A percentile compares a stretch with the other conserved stretches of the same genome.
Evolutionary conservation across 2,329 filamentous ascomycete species (phyloP).

Genomic region (Ophiostoma novo-ulmi): DNA sequence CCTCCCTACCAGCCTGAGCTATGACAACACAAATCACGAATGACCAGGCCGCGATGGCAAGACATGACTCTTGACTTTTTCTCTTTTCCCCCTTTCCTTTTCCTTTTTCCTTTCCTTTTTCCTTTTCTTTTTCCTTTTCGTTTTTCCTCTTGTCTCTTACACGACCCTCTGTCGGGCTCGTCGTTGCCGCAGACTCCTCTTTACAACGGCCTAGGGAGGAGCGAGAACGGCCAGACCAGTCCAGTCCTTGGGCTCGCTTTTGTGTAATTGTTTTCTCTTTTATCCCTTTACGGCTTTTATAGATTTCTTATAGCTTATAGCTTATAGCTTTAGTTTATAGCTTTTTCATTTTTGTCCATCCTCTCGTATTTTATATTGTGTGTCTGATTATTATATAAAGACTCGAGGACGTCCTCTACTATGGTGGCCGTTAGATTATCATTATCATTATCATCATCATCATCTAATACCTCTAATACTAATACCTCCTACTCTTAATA

Average conservation of each 20-base stretch:
- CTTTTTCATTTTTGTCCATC: background rate
- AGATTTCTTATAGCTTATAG: background rate
- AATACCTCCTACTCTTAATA: conserved; percentile 12
- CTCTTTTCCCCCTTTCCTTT: background rate
- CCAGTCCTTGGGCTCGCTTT: background rate
- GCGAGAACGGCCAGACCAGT: conserved; percentile 11
- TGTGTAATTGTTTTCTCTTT: background rate
- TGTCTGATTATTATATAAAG: conserved; percentile 14
- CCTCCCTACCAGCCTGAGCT: background rate
- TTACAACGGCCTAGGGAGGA: background rate
- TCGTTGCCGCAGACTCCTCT: conserved; percentile 11
- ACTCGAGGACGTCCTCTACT: background rate
- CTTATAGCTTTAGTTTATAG: too few species aligned
- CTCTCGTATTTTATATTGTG: background rate
- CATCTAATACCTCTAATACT: conserved; percentile 4
- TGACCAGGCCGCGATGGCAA: background rate
- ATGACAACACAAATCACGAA: conserved; percentile 14
- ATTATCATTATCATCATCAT: background rate
- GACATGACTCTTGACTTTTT: background rate
- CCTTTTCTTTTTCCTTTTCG: background rate
- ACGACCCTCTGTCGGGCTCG: conserved; percentile 5
- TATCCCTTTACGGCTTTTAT: background rate
- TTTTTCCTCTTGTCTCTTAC: background rate
- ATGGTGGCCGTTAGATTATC: conserved; percentile 1
- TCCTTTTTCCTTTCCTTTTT: background rate